A percentile compares a stretch with the other conserved stretches of the same genome.
Evolutionary conservation across 2,329 filamentous ascomycete genomes (phyloP).

Genomic region (Fusarium sp.): DNA sequence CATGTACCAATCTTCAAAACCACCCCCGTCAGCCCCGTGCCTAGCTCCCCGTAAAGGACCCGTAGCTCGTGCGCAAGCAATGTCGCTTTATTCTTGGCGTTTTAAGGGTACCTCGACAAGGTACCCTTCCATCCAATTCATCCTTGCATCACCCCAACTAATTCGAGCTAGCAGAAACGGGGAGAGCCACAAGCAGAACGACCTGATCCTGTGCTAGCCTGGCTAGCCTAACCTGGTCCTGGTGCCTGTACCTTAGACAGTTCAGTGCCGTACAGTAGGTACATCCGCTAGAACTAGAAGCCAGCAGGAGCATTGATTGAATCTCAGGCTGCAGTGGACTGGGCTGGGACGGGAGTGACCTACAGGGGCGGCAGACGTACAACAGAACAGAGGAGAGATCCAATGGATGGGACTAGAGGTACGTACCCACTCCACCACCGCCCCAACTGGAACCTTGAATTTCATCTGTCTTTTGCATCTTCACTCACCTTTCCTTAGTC

Average conservation of each 20-base stretch:
- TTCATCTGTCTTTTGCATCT: slow-evolving; percentile 52
- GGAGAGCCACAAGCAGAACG: slow-evolving; percentile 40
- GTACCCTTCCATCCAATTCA: slow-evolving; percentile 38
- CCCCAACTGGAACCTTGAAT: slow-evolving; percentile 49
- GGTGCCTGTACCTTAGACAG: slow-evolving; percentile 22
- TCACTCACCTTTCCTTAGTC: slow-evolving; percentile 47
- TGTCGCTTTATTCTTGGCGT: slow-evolving; percentile 42
- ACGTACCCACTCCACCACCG: slow-evolving; percentile 48
- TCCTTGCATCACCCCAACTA: slow-evolving; percentile 41
- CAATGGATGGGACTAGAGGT: slow-evolving; percentile 22
- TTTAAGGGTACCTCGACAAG: slow-evolving; percentile 43
- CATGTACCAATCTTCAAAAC: slow-evolving; percentile 17
- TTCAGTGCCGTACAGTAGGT: slow-evolving; percentile 13
- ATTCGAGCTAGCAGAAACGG: slow-evolving; percentile 44
- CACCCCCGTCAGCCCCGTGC: slow-evolving; percentile 44
- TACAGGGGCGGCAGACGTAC: slow-evolving; percentile 32
- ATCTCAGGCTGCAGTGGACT: slow-evolving; percentile 23
- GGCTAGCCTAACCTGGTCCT: slow-evolving; percentile 5
- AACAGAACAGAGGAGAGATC: slow-evolving; percentile 25
- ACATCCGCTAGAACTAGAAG: slow-evolving; percentile 1
- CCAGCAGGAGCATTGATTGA: slow-evolving; percentile 21
- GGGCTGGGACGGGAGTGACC: slow-evolving; percentile 30
- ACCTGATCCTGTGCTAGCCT: slow-evolving; percentile 32
- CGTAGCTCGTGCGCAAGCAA: slow-evolving; percentile 43
- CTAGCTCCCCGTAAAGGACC: slow-evolving; percentile 42